Evolutionary conservation across 1,139 yeast species (phyloP).

Genomic region (Scheffersomyces insectosa): DNA sequence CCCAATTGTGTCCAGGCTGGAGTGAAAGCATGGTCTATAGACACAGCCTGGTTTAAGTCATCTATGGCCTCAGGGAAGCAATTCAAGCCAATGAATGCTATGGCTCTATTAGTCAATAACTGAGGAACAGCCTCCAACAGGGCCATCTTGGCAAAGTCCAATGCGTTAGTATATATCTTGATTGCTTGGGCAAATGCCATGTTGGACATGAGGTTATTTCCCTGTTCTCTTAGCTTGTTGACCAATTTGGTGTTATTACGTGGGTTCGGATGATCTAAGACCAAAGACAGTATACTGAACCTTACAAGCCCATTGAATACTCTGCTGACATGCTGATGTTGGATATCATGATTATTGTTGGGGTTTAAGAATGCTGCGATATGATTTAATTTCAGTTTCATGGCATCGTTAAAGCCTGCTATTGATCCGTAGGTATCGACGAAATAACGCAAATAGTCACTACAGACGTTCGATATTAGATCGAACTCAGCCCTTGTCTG

Average conservation of each 20-base stretch:
- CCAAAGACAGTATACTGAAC: too few relatives aligned
- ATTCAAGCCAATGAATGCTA: conserved; percentile 45
- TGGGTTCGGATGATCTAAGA: too few relatives aligned
- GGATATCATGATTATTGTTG: too few relatives aligned
- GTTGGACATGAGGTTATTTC: conserved; percentile 42
- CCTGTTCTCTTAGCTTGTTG: conserved; percentile 36
- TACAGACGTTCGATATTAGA: too few relatives aligned
- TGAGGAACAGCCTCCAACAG: conserved; percentile 29
- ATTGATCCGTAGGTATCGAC: too few relatives aligned
- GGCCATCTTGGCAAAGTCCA: conserved; percentile 20
- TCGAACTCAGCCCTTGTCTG: too few relatives aligned
- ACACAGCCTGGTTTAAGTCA: conserved; percentile 38
- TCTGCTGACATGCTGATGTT: too few relatives aligned
- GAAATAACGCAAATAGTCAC: too few relatives aligned
- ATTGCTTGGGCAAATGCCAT: conserved; percentile 45
- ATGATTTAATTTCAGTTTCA: too few relatives aligned
- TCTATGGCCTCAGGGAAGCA: conserved; percentile 44
- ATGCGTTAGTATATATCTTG: conserved; percentile 40
- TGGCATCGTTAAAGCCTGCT: too few relatives aligned
- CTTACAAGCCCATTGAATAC: too few relatives aligned
- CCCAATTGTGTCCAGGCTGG: conserved; percentile 52
- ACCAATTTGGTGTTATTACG: conserved; percentile 10
- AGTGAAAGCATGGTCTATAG: conserved; percentile 33
- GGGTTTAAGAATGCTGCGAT: too few relatives aligned
- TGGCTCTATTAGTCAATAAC: conserved; percentile 41